Conservation (phyloP, 164 flowering plant genomes). For the Paratinospora sagittata region DNA sequence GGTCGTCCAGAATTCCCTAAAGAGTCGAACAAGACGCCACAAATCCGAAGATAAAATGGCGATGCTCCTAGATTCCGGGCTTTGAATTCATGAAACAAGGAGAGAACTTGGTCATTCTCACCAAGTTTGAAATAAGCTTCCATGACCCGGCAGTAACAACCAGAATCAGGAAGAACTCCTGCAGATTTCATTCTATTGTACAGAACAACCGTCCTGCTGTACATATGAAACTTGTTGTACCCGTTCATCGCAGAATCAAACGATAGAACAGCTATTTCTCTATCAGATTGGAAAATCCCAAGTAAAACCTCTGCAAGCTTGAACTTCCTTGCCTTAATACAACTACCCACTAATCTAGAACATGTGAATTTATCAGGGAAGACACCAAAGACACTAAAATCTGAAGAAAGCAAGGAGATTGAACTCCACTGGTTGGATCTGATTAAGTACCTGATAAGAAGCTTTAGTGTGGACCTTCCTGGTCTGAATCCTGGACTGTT, state of each 20-base stretch:
- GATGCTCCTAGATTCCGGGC: slow-evolving; percentile 13
- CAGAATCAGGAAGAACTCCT: slow-evolving; percentile 29
- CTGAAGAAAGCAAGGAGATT: slow-evolving; percentile 31
- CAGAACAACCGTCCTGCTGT: slow-evolving; percentile 39
- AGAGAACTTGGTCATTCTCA: slow-evolving; percentile 33
- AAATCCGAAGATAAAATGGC: slow-evolving; percentile 24
- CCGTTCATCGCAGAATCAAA: slow-evolving; percentile 59
- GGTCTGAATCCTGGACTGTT: slow-evolving; percentile 41
- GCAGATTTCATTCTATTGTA: slow-evolving; percentile 37
- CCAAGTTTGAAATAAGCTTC: slow-evolving; percentile 52
- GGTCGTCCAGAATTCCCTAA: slow-evolving; percentile 47
- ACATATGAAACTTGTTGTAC: slow-evolving; percentile 76
- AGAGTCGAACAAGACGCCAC: slow-evolving; percentile 42
- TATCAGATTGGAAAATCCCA: slow-evolving; percentile 26
- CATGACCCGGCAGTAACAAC: slow-evolving; percentile 48
- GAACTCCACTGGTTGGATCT: slow-evolving; percentile 49
- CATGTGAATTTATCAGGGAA: slow-evolving; percentile 48
- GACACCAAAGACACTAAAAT: slow-evolving; percentile 35
- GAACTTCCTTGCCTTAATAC: slow-evolving; percentile 60
- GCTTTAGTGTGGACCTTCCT: slow-evolving; percentile 30
- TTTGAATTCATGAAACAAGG: slow-evolving; percentile 45
- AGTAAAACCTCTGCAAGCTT: slow-evolving; percentile 38
- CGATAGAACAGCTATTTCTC: slow-evolving; percentile 31
- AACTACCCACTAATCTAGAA: slow-evolving; percentile 41
- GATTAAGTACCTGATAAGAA: slow-evolving; percentile 46